A percentile compares a stretch with the other conserved stretches of the same genome.
These are phyloP conservation scores for Jimgerdemannia flammicorona DNA, from an alignment of 192 early-diverging fungal species.

Conservation along the genomic window DNA sequence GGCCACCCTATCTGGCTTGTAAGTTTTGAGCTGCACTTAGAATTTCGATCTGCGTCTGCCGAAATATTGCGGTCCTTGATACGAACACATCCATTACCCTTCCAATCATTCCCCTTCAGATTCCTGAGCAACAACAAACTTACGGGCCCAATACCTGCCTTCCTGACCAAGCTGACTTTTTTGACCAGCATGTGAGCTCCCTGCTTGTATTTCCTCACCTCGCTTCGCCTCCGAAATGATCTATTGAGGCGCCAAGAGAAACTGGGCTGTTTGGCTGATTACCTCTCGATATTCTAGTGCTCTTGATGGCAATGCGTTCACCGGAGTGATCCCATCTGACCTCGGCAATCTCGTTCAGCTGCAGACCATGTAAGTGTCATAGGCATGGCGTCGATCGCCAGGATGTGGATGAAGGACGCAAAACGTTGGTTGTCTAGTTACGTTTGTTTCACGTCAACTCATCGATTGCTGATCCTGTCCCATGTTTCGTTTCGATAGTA, in stretches of 20 bases:
- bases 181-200: slow-evolving; percentile 11
- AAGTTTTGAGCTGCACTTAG: not conserved
- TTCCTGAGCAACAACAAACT: slow-evolving; percentile 18
- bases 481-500: not conserved
- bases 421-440: too few species aligned
- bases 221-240: too few species aligned
- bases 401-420: not conserved
- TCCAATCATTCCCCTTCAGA: not conserved
- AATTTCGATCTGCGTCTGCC: too few species aligned
- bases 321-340: slow-evolving; percentile 8
- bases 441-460: too few species aligned
- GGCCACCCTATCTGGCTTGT: slow-evolving; percentile 4
- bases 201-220: not conserved
- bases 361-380: slow-evolving; percentile 16
- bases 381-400: not conserved
- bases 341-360: slow-evolving; percentile 14
- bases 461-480: not conserved
- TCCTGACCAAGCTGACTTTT: not conserved
- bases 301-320: slow-evolving; percentile 24
- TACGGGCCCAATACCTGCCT: slow-evolving; percentile 7
- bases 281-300: not conserved
- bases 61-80: not conserved
- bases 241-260: too few species aligned
- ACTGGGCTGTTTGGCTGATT: too few species aligned
- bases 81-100: too few species aligned